Base-by-base conservation (phyloP, 1,284 basidiomycete genomes). In the Naganishia sp. region DNA sequence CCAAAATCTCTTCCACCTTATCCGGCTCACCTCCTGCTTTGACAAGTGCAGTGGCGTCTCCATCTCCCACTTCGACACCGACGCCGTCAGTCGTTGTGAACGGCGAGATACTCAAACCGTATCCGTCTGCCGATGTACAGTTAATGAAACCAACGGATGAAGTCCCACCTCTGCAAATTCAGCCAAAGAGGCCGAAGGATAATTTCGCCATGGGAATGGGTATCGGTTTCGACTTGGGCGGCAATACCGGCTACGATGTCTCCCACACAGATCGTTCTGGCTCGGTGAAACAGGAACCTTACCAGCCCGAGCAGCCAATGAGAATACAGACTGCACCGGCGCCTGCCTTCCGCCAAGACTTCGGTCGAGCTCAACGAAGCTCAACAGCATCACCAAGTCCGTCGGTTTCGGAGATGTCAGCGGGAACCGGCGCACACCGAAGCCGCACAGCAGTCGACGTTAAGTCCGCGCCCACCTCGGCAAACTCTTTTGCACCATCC, bases 21-120 rank as follows among this genome's bases (percentile, higher is more conserved):
- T 9, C 33, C 5, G 21, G 21, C 21, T 33, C 15, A 39, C 39
- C 53, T 42, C 42, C 59, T 43, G 48, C 36, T 11, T 36, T 25
- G 1, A 21, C 28, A 5, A 61, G 59, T n/a, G 16, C 59, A 11
- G 28, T 44, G 16, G 49, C 25, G 16, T 61, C 59, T 28, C 48
- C 59, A 11, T 61, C 59, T n/a, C 48, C 48, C 0, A 61, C 59
- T 9, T 28, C 44, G 13, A 56, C 55, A 7, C 59, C 59, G 36
- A 61, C 59, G 18, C 59, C 59, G 15, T 61, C 59, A 25, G 59
- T 61, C n/a, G 59, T 61, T 18, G 59, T 61, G 3, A 61, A 61
- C 28, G 59, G 59, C 59, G 59, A 61, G 48, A 52, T 61, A 0
- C 59, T 61, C 23, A 61, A 61, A 52, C 23, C 59, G 6, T 61